Evolutionary conservation across 2,329 filamentous ascomycete species (phyloP).

Genomic region (Aspergillus sergii): DNA sequence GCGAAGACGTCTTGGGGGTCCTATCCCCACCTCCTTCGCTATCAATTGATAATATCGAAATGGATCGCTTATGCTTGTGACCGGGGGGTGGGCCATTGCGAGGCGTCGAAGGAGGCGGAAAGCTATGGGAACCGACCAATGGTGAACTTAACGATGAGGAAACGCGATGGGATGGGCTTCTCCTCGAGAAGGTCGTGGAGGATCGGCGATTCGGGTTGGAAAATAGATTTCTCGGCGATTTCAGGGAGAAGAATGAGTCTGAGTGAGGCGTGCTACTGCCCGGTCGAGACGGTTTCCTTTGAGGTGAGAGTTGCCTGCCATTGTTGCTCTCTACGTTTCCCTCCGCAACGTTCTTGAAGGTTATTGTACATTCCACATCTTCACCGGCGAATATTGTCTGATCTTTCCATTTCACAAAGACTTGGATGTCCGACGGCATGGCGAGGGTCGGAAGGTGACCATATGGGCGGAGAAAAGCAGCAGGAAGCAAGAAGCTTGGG

Average conservation of each 20-base stretch:
- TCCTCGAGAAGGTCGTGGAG: constrained; percentile 35
- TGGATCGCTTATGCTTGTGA: constrained; percentile 72
- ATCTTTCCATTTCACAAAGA: constrained; percentile 93
- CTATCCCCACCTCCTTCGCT: constrained; percentile 45
- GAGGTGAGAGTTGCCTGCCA: constrained; percentile 34
- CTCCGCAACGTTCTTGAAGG: constrained; percentile 81
- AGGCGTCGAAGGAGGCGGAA: constrained; percentile 41
- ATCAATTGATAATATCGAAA: constrained; percentile 81
- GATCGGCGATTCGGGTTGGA: constrained; percentile 40
- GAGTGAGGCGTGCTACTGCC: constrained; percentile 35
- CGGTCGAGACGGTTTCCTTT: constrained; percentile 41
- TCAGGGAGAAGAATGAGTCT: constrained; percentile 43
- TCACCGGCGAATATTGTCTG: constrained; percentile 95
- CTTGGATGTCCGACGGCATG: constrained; percentile 76
- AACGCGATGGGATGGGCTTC: constrained; percentile 39
- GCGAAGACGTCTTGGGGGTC: constrained; percentile 31
- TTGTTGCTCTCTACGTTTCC: constrained; percentile 35
- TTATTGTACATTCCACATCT: constrained; percentile 92
- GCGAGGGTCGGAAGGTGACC: constrained; percentile 36
- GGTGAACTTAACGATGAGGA: constrained; percentile 46
- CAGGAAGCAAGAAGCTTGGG: constrained; percentile 20
- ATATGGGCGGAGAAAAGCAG: constrained; percentile 30
- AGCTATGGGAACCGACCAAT: constrained; percentile 42
- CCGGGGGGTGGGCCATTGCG: constrained; percentile 37
- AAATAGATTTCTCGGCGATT: constrained; percentile 41